Evolutionary conservation across 768 basidiomycete species (phyloP).

Genomic region (Auricularia heimuer): DNA sequence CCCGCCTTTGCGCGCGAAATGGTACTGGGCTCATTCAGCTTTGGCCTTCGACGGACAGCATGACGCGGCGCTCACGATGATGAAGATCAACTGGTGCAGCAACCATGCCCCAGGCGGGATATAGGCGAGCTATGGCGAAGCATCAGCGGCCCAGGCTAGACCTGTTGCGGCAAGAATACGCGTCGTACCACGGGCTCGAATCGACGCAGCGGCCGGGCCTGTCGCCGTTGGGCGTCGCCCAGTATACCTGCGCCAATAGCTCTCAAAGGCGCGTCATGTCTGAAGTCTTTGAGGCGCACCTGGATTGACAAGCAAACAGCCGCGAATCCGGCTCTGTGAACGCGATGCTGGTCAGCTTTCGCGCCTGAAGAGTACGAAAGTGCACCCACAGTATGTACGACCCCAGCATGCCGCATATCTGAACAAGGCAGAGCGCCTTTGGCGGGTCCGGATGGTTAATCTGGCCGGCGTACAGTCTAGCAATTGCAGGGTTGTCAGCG

Average conservation of each 20-base stretch:
- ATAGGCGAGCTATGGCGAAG: background rate
- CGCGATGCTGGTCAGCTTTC: background rate
- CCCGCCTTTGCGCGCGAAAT: background rate
- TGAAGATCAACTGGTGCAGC: background rate
- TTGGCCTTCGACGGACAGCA: background rate
- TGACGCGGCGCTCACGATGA: background rate
- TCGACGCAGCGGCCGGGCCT: background rate
- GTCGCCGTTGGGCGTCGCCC: constrained; percentile 1
- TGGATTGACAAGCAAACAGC: background rate
- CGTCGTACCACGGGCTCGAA: background rate
- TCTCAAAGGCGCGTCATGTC: background rate
- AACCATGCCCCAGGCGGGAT: background rate
- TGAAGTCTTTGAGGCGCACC: background rate
- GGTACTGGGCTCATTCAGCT: background rate
- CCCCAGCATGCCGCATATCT: background rate
- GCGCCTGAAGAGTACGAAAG: background rate
- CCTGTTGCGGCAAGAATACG: too few species aligned
- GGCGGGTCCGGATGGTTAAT: background rate
- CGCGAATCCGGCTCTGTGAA: background rate
- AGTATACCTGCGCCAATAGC: background rate
- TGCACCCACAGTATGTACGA: background rate
- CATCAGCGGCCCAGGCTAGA: too few species aligned
- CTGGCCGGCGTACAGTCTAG: background rate
- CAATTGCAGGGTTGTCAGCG: background rate
- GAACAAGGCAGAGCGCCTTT: background rate